Evolutionary conservation across 73 alveolate genomes (phyloP), one percentile per base, ranked within the genome.

Genomic region (Tetrahymena malaccensis): DNA sequence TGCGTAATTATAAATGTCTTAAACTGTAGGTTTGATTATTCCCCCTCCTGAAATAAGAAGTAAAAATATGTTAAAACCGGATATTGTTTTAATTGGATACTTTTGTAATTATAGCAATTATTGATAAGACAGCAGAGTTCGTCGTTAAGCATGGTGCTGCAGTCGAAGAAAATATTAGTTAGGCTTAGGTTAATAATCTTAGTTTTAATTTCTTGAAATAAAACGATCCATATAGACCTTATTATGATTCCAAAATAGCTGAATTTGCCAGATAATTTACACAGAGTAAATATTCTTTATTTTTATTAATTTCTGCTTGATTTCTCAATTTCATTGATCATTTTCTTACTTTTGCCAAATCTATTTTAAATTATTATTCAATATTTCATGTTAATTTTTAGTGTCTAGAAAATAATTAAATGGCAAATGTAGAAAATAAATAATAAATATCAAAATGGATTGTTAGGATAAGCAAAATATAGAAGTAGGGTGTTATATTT

Each of bases 71-170:
- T 27, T 70, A 0, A 0, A 50, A 50, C 31, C 83, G 31, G 0
- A 4, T 27, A 1, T n/a, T 27, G 21, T 31, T 27, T 70, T 19
- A 70, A 8, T 70, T 27, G 25, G 37, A 70, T 70, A n/a, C 1
- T 70, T 70, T 1, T 4, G 6, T 22, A 70, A 25, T 37, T 33
- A 93, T 95, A 93, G 96, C 96, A 56, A 95, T 95, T 55, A 95
- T 98, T 17, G 99, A 97, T 57, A 97, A 98, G 97, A 97, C 99
- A 43, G 99, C 99, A 5, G 97, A 96, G 57, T 98, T 93, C 85
- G 99, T 98, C 44, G 99, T 98, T 9, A 97, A 95, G 93, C 97
- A 98, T 85, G 99, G 99, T 10, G 85, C 97, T 9, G 93, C 94
- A 19, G 94, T 98, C 43, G 99, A 98, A 96, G 96, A 85, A 84